These are phyloP conservation scores for Fusarium proliferatum DNA, from an alignment of 2,329 filamentous ascomycete genomes.

Conservation along the genomic window DNA sequence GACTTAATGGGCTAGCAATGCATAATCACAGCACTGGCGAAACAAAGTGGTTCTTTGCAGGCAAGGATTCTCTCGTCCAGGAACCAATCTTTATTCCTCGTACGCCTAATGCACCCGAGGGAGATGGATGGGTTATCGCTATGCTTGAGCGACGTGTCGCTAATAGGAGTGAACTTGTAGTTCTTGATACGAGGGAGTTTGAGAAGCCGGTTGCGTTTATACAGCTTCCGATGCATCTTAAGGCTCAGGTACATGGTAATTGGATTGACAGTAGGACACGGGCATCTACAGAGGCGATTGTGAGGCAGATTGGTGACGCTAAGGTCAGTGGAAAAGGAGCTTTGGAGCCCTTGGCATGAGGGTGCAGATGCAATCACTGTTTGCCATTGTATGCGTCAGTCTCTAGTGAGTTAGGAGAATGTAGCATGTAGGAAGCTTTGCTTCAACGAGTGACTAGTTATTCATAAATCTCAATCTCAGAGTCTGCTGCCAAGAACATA, in stretches of 20 bases:
- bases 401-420: too few species aligned
- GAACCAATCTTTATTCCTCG: slow-evolving; percentile 30
- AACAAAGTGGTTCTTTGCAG: slow-evolving; percentile 10
- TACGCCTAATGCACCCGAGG: not conserved
- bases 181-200: slow-evolving; percentile 16
- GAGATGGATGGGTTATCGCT: slow-evolving; percentile 15
- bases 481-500: too few species aligned
- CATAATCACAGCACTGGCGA: slow-evolving; percentile 10
- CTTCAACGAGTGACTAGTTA: too few species aligned
- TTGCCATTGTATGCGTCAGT: too few species aligned
- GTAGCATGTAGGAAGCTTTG: too few species aligned
- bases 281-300: not conserved
- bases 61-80: slow-evolving; percentile 7
- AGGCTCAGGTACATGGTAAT: slow-evolving; percentile 22
- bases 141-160: slow-evolving; percentile 1
- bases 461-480: too few species aligned
- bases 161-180: slow-evolving; percentile 13
- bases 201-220: slow-evolving; percentile 17
- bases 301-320: not conserved
- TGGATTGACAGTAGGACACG: not conserved
- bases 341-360: not conserved
- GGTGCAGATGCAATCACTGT: not conserved
- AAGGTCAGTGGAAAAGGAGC: not conserved
- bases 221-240: slow-evolving; percentile 21
- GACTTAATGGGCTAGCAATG: slow-evolving; percentile 11